Conservation (phyloP, 805 yeast species). For the Cyberlindnera amylophila region DNA sequence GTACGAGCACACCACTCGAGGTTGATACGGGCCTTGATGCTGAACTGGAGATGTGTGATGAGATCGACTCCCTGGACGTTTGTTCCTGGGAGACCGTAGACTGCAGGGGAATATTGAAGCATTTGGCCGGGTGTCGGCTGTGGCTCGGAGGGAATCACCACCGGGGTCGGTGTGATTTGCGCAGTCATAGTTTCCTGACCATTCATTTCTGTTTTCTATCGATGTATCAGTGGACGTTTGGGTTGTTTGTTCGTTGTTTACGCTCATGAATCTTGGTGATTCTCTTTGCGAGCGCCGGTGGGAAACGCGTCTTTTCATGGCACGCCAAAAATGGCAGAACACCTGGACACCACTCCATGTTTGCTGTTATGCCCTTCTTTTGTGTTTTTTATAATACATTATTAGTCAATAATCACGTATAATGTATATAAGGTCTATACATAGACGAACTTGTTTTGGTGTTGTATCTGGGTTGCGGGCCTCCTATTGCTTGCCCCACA, state of each 20-base stretch:
- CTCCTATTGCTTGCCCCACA: too few species aligned
- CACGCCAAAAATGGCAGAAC: not conserved
- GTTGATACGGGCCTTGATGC: constrained; percentile 21
- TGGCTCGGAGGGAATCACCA: constrained; percentile 7
- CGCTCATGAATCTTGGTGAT: too few species aligned
- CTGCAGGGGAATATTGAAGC: constrained; percentile 9
- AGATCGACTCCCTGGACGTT: constrained; percentile 23
- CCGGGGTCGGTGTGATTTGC: constrained; percentile 9
- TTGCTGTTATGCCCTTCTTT: not conserved
- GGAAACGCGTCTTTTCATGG: too few species aligned
- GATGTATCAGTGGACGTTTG: not conserved
- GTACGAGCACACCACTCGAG: constrained; percentile 28
- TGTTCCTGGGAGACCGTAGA: constrained; percentile 20
- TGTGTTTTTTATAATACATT: too few species aligned
- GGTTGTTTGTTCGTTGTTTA: too few species aligned
- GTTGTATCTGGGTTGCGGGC: too few species aligned
- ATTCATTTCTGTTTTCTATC: not conserved
- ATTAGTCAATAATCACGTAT: too few species aligned
- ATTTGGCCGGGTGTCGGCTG: constrained; percentile 1
- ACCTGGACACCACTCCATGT: not conserved
- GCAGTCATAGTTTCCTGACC: constrained; percentile 3
- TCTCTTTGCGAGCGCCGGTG: too few species aligned
- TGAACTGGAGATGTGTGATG: constrained; percentile 24
- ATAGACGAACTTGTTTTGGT: too few species aligned
- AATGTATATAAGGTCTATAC: too few species aligned